Conservation (phyloP, 1,139 yeast species). For the Protomyces inundatus region DNA sequence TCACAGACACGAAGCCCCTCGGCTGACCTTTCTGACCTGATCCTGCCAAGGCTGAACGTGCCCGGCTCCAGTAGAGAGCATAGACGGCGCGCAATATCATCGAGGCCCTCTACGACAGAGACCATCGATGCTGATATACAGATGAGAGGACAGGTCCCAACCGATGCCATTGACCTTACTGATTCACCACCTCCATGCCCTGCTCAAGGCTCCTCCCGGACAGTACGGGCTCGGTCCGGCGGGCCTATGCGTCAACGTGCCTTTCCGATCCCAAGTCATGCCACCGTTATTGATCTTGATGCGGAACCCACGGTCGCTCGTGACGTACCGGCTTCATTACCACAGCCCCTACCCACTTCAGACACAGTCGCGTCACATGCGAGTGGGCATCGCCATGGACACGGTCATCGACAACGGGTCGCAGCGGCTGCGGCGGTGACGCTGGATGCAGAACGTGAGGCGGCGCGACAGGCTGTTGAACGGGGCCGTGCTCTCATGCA, state of each 20-base stretch:
- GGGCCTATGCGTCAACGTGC: background rate
- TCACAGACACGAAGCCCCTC: no score
- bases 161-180: constrained; percentile 12
- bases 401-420: no score
- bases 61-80: no score
- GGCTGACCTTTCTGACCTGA: no score
- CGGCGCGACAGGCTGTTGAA: background rate
- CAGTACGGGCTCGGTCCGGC: background rate
- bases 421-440: background rate
- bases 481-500: background rate
- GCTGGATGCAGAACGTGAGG: background rate
- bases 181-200: constrained; percentile 1
- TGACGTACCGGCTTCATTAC: background rate
- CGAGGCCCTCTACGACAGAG: no score
- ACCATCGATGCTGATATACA: no score
- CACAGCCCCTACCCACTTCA: background rate
- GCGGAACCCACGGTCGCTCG: background rate
- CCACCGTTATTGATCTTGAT: constrained; percentile 15
- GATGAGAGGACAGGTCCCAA: no score
- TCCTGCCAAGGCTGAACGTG: no score
- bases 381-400: no score
- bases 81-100: no score
- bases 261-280: background rate
- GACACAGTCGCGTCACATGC: background rate
- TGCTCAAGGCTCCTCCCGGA: no score